Evolutionary conservation across 257 asterid genomes (phyloP).

Genomic region (Solanum clarkiae): DNA sequence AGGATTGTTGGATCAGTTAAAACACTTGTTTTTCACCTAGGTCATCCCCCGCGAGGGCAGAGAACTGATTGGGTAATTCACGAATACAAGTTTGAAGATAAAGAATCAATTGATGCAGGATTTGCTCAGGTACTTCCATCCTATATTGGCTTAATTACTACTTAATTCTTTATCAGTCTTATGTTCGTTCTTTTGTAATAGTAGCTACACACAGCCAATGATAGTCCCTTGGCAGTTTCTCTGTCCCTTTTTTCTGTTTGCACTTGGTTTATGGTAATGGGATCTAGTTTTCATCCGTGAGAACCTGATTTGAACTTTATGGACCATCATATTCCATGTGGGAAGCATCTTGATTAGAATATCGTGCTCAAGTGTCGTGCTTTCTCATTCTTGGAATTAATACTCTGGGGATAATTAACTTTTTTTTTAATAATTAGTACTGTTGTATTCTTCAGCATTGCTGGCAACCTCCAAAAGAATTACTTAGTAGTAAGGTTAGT

Average conservation of each 20-base stretch:
- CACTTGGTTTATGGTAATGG: not conserved
- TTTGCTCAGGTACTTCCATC: constrained; percentile 35
- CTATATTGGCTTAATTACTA: not conserved
- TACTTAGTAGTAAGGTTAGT: no score
- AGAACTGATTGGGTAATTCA: constrained; percentile 85
- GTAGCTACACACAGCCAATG: not conserved
- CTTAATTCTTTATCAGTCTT: not conserved
- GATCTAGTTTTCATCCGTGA: not conserved
- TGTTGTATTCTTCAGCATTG: no score
- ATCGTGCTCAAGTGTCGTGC: not conserved
- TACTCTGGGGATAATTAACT: not conserved
- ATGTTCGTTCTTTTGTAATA: not conserved
- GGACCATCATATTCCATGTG: not conserved
- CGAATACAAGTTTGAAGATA: constrained; percentile 50
- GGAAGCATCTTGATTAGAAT: not conserved
- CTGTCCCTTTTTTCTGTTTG: not conserved
- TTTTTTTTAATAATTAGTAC: no score
- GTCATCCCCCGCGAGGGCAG: constrained; percentile 57
- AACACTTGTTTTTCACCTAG: constrained; percentile 71
- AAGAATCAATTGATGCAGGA: constrained; percentile 38
- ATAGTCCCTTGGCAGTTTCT: not conserved
- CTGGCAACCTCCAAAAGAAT: no score
- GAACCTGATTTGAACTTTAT: not conserved
- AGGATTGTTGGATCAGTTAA: constrained; percentile 52
- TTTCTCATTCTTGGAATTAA: not conserved